Base-by-base conservation (phyloP, 257 asterid genomes). In the Solanum gandarillasii region DNA sequence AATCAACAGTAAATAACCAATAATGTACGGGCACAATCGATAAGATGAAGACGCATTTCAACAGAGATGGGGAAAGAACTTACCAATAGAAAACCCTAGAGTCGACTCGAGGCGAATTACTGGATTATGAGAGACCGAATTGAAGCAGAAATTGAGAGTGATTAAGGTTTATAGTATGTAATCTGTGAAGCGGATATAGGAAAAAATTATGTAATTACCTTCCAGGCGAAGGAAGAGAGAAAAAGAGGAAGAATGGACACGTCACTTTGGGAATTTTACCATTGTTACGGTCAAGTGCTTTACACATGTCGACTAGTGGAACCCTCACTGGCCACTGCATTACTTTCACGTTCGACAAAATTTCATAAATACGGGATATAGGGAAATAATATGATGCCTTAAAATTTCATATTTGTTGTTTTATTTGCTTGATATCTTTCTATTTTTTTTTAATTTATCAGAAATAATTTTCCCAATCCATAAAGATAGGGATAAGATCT, bases 161-260 rank as follows among this genome's bases (percentile, higher is more conserved):
- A 65, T 58, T 89, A 71, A 23, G 89, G 52, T 60, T 89, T 83
- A 18, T 52, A 14, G 27, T 72, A 4, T 31, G 38, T 46, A 83
- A 76, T 27, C 32, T 86, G 74, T 39, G 75, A 76, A n/a, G 73
- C 74, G 39, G 9, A 60, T 48, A 1, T 16, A 41, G 72, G 32
- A 0, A 65, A 79, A 62, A 62, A 13, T 68, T 11, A 55, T 39
- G 87, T 55, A 38, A 87, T 76, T 55, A 84, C 65, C 90, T 87
- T 87, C 75, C 18, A 85, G 86, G 82, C 87, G 32, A 87, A 87
- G 90, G 84, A 87, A 90, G 68, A 79, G 46, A 73, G 43, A 74
- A 74, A 10, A 74, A 9, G 82, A 11, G 18, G 20, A 74, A n/a
- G 43, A 72, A 18, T 35, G 83, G 31, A 35, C 52, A 74, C 83